Evolutionary conservation across 139 green algal species (phyloP), one percentile per base, ranked within the genome.

Genomic region (Chlamydomonas sp.): DNA sequence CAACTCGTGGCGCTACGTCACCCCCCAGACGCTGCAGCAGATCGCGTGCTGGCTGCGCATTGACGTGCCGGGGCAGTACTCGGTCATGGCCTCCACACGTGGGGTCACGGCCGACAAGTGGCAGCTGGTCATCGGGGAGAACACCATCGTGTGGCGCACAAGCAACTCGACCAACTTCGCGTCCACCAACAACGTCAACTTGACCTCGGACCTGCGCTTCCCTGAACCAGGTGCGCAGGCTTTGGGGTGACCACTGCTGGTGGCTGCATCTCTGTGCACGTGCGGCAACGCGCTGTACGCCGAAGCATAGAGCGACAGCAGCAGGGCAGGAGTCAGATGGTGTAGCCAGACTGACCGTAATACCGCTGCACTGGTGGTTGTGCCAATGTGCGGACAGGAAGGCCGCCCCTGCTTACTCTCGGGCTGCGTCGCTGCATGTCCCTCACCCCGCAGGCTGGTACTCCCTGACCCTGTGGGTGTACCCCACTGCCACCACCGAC

Each of bases 121-220:
- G 82, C 82, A 80, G 82, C 63, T 86, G 60, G 73, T 9, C 14
- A 7, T 86, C n/a, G 82, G 82, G 60, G 82, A 86, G 62, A 78
- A 62, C 58, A 16, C 60, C 17, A 8, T 86, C 60, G 60, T 85
- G 17, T 85, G 80, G 80, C 31, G 31, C 31, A 49, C 31, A 49
- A 49, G 31, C 31, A 49, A 49, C 31, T 49, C 31, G 31, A 49
- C 31, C 31, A 49, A 49, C 31, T 49, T 49, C 31, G 78, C 67
- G 59, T 14, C n/a, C 17, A 15, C 18, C 57, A 69, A 72, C 82
- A 77, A 4, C 82, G 79, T 8, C 72, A 63, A 10, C 14, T 71
- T 60, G 61, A 80, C n/a, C 60, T n/a, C 73, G 16, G 82, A 86
- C 71, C 12, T 86, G 14, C 17, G 73, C 60, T 86, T 86, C 71